A percentile compares a stretch with the other conserved stretches of the same genome.
phyloP scores from a whole-genome alignment of 2,329 filamentous ascomycete genomes.

The Cytospora chrysosperma region DNA sequence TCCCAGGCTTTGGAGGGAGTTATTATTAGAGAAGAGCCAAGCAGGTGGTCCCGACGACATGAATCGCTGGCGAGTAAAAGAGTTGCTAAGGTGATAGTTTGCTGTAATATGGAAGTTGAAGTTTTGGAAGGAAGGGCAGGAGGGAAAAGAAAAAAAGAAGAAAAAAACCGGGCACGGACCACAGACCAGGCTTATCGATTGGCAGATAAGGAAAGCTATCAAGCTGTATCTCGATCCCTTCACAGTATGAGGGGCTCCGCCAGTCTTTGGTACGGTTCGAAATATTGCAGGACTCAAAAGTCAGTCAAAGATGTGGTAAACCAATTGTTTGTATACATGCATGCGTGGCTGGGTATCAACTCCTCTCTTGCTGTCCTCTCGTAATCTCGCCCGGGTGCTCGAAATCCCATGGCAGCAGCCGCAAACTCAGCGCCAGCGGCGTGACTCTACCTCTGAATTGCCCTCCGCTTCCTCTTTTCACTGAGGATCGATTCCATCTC shows the following conservation, averaged over 20 bases:
- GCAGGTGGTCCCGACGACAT: constrained; percentile 26
- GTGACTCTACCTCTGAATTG: background rate
- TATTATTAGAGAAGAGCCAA: constrained; percentile 28
- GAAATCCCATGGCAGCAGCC: background rate
- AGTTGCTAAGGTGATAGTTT: background rate
- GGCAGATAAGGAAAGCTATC: background rate
- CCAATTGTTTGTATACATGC: no score
- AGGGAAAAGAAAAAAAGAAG: constrained; percentile 6
- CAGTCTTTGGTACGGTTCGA: no score
- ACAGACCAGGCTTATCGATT: background rate
- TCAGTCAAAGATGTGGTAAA: no score
- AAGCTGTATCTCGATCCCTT: no score
- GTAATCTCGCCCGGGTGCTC: background rate
- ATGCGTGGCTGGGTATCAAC: no score
- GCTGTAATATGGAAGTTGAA: no score
- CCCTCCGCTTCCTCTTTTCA: background rate
- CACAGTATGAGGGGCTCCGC: no score
- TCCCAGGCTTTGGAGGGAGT: background rate
- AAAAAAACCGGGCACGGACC: background rate
- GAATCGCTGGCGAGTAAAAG: background rate
- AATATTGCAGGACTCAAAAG: no score
- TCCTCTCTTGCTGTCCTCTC: no score
- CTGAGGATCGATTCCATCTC: background rate
- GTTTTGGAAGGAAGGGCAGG: background rate
- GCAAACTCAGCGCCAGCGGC: background rate